A percentile compares a stretch with the other conserved stretches of the same genome.
These are phyloP conservation scores for Salvia hispanica DNA, from an alignment of 257 asterid genomes.

Conservation along the genomic window DNA sequence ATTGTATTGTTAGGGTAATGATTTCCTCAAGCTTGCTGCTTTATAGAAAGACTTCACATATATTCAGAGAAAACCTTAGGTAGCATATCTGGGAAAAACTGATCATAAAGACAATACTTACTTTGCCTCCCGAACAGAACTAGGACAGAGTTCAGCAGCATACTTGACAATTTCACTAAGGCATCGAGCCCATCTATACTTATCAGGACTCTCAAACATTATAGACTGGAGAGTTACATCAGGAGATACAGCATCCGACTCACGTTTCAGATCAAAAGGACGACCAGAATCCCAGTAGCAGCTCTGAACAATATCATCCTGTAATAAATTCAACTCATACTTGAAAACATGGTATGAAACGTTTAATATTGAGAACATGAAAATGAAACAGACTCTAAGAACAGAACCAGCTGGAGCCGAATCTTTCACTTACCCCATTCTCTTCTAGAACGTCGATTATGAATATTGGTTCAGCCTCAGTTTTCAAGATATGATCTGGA, in stretches of 20 bases:
- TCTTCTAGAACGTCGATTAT: slow-evolving; percentile 98
- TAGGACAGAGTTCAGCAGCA: slow-evolving; percentile 92
- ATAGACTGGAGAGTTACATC: slow-evolving; percentile 94
- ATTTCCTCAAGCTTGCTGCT: slow-evolving; percentile 19
- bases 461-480: slow-evolving; percentile 90
- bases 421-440: slow-evolving; percentile 74
- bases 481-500: slow-evolving; percentile 58
- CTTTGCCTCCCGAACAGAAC: slow-evolving; percentile 96
- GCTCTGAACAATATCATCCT: slow-evolving; percentile 99
- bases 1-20: slow-evolving; percentile 14
- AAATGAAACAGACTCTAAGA: slow-evolving; percentile 27
- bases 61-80: slow-evolving; percentile 17
- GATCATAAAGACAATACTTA: slow-evolving; percentile 43
- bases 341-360: slow-evolving; percentile 21
- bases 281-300: slow-evolving; percentile 98
- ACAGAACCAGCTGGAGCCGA: slow-evolving; percentile 32
- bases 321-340: slow-evolving; percentile 32
- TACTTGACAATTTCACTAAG: slow-evolving; percentile 91
- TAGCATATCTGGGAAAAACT: slow-evolving; percentile 18
- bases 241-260: slow-evolving; percentile 91
- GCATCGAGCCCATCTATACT: slow-evolving; percentile 98
- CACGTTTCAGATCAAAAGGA: slow-evolving; percentile 90
- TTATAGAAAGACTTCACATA: slow-evolving; percentile 19
- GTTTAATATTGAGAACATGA: slow-evolving; percentile 15
- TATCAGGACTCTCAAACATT: slow-evolving; percentile 93